phyloP scores from a whole-genome alignment of 1,284 basidiomycete genomes.

The Meira nashicola region DNA sequence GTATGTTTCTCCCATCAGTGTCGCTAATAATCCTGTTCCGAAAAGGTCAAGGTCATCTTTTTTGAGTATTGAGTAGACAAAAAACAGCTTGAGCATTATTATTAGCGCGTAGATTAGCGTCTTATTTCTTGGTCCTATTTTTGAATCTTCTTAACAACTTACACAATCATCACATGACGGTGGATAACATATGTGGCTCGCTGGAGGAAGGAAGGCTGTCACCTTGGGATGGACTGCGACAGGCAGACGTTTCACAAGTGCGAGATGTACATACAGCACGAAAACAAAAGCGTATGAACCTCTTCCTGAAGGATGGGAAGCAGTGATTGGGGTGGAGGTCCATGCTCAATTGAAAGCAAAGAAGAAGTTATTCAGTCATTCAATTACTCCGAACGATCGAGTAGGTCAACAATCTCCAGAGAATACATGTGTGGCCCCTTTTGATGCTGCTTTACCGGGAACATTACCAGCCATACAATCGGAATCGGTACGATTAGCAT shows the following conservation, averaged over 20 bases:
- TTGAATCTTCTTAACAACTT: too few species aligned
- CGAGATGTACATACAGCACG: too few species aligned
- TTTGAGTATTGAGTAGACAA: too few species aligned
- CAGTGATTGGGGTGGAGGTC: slow-evolving; percentile 88
- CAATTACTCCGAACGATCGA: slow-evolving; percentile 54
- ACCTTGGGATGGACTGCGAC: too few species aligned
- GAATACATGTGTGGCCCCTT: slow-evolving; percentile 73
- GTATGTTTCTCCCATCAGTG: neutral
- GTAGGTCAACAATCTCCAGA: slow-evolving; percentile 54
- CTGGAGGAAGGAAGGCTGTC: too few species aligned
- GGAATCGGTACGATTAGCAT: slow-evolving; percentile 72
- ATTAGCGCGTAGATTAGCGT: too few species aligned
- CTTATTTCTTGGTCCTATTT: too few species aligned
- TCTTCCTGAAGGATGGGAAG: slow-evolving; percentile 43
- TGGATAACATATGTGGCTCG: too few species aligned
- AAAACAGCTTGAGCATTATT: too few species aligned
- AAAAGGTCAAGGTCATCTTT: too few species aligned
- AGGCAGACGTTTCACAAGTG: too few species aligned
- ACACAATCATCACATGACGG: too few species aligned
- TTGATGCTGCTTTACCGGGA: slow-evolving; percentile 89
- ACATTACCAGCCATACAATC: slow-evolving; percentile 75
- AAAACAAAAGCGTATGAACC: neutral
- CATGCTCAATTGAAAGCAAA: slow-evolving; percentile 87
- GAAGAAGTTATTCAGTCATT: slow-evolving; percentile 76
- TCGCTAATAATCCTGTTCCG: neutral